Conservation (phyloP, 192 early-diverging fungal genomes). For the Linnemannia zychae region DNA sequence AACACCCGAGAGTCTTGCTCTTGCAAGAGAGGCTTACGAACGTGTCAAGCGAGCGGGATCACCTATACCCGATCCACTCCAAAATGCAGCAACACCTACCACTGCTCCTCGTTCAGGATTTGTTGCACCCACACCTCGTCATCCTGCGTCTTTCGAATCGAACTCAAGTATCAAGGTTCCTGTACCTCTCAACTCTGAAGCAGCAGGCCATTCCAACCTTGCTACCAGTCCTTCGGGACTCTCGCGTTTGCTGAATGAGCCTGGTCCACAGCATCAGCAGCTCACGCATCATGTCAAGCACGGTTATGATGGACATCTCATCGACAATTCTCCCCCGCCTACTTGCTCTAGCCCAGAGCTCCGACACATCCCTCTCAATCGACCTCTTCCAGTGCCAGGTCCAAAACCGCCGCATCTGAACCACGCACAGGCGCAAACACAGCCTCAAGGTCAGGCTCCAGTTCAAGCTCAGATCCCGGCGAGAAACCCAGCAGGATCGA, state of each 20-base stretch:
- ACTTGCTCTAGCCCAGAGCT: constrained; percentile 24
- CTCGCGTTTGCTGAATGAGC: constrained; percentile 20
- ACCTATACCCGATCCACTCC: constrained; percentile 15
- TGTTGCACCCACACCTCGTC: constrained; percentile 1
- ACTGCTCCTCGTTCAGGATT: constrained; percentile 20
- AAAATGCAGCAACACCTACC: constrained; percentile 14
- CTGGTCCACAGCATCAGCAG: neutral
- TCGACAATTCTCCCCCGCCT: constrained; percentile 6
- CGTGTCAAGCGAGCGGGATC: constrained; percentile 42
- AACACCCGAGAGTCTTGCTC: constrained; percentile 41
- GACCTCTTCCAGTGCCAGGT: constrained; percentile 42
- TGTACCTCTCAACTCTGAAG: neutral
- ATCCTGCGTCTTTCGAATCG: neutral
- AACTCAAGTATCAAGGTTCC: constrained; percentile 33
- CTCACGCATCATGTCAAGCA: constrained; percentile 14
- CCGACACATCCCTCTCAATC: constrained; percentile 31
- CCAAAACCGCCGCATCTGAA: constrained; percentile 44
- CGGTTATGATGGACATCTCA: constrained; percentile 11
- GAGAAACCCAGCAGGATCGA: neutral
- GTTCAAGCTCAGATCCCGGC: neutral
- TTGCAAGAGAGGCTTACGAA: constrained; percentile 45
- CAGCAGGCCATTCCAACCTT: neutral
- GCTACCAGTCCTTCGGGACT: constrained; percentile 18
- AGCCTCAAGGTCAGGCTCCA: neutral
- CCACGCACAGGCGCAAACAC: neutral